Evolutionary conservation across 2,329 filamentous ascomycete species (phyloP).

Genomic region (Beauveria medogensis): DNA sequence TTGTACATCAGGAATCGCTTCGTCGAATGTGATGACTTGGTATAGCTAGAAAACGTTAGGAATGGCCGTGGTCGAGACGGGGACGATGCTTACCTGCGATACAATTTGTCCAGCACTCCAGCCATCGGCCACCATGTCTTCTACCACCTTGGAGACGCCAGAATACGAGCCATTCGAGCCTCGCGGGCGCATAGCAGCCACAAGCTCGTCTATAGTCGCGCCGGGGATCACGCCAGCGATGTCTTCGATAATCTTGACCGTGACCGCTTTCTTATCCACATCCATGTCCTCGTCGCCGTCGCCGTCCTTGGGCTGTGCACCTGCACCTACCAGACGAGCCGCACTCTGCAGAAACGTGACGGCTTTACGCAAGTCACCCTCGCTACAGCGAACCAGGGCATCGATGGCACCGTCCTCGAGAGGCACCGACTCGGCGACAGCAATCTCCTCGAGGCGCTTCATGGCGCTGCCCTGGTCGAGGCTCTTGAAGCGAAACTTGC

Average conservation of each 20-base stretch:
- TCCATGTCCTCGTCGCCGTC: slow-evolving; percentile 57
- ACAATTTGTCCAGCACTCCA: slow-evolving; percentile 93
- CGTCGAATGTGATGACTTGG: slow-evolving; percentile 73
- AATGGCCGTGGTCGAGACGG: slow-evolving; percentile 10
- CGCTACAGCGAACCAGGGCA: slow-evolving; percentile 76
- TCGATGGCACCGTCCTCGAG: slow-evolving; percentile 75
- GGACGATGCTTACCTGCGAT: slow-evolving; percentile 52
- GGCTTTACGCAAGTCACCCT: slow-evolving; percentile 90
- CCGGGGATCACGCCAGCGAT: slow-evolving; percentile 92
- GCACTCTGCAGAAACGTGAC: slow-evolving; percentile 95
- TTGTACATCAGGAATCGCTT: slow-evolving; percentile 71
- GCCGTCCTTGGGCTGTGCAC: slow-evolving; percentile 34
- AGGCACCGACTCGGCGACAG: slow-evolving; percentile 64
- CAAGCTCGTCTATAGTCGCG: slow-evolving; percentile 59
- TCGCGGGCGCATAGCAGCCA: slow-evolving; percentile 68
- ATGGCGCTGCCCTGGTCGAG: slow-evolving; percentile 80
- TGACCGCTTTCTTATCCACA: slow-evolving; percentile 53
- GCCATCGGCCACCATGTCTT: slow-evolving; percentile 88
- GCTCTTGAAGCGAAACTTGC: slow-evolving; percentile 96
- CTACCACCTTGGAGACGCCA: slow-evolving; percentile 68
- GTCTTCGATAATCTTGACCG: slow-evolving; percentile 76
- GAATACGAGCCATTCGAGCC: slow-evolving; percentile 59
- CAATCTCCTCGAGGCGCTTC: slow-evolving; percentile 73
- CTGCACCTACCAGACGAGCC: slow-evolving; percentile 74
- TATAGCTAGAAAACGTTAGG: slow-evolving; percentile 52